Conservation (phyloP, 305 asterid genomes). For the Fraxinus ornus region DNA sequence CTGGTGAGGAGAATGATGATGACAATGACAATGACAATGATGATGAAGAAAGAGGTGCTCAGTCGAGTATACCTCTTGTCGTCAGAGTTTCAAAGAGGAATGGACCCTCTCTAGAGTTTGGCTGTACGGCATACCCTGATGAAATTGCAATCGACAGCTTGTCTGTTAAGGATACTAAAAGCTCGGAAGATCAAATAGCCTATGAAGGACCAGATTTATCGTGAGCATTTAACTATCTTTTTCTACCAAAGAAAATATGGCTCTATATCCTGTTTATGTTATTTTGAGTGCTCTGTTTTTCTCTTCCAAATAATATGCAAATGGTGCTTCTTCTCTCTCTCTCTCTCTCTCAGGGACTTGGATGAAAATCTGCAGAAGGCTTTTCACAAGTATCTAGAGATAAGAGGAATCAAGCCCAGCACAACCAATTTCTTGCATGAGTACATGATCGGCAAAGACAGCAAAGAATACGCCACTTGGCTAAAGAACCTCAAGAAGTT, state of each 20-base stretch:
- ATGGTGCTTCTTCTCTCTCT: neutral
- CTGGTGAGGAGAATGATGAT: slow-evolving; percentile 42
- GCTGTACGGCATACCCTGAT: slow-evolving; percentile 66
- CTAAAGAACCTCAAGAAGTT: slow-evolving; percentile 67
- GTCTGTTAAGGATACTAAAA: slow-evolving; percentile 52
- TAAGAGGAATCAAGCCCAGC: slow-evolving; percentile 77
- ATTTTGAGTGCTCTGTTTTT: neutral
- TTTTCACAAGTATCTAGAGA: slow-evolving; percentile 83
- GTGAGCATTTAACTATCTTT: slow-evolving; percentile 36
- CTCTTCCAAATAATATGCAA: neutral
- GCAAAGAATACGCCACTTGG: slow-evolving; percentile 66
- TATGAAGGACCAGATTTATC: slow-evolving; percentile 83
- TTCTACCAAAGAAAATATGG: neutral
- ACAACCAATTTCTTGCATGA: slow-evolving; percentile 76
- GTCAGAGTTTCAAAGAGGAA: slow-evolving; percentile 61
- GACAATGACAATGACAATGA: slow-evolving; percentile 31
- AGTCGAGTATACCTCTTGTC: slow-evolving; percentile 55
- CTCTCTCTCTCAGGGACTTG: slow-evolving; percentile 58
- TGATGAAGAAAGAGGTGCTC: slow-evolving; percentile 29
- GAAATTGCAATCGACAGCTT: slow-evolving; percentile 63
- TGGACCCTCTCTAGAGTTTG: slow-evolving; percentile 67
- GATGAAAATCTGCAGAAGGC: slow-evolving; percentile 94
- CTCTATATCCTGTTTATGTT: neutral
- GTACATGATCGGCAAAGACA: slow-evolving; percentile 76
- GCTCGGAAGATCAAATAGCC: slow-evolving; percentile 61